These are phyloP conservation scores for Antrodiella citrinella DNA, from an alignment of 768 basidiomycete genomes.

Conservation along the genomic window DNA sequence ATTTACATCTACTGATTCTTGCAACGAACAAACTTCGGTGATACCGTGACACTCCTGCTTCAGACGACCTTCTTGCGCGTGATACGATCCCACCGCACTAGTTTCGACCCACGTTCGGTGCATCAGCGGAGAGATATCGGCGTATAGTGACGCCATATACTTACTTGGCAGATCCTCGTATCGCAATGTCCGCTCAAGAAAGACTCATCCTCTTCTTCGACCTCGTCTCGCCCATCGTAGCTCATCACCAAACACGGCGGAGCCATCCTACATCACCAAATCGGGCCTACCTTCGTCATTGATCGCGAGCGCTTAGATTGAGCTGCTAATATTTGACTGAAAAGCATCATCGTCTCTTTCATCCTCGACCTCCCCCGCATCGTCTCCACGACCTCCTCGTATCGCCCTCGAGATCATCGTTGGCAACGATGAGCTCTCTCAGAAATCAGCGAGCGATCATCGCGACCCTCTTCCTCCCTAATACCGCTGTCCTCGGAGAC, in stretches of 20 bases:
- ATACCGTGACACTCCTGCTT: not conserved
- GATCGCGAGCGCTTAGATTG: not conserved
- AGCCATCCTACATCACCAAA: constrained; percentile 1
- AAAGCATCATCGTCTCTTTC: not conserved
- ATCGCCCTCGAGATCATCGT: constrained; percentile 12
- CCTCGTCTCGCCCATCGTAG: no score
- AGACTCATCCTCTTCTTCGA: no score
- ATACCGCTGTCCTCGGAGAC: constrained; percentile 57
- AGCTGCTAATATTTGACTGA: not conserved
- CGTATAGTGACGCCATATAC: no score
- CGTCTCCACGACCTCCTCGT: constrained; percentile 1
- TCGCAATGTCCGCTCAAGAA: no score
- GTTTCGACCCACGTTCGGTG: not conserved
- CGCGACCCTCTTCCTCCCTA: constrained; percentile 80
- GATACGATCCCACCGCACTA: no score
- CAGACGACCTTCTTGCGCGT: no score
- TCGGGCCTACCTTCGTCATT: constrained; percentile 1
- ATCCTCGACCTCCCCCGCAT: constrained; percentile 1
- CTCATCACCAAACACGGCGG: no score
- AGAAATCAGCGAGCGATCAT: constrained; percentile 69
- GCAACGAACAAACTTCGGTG: not conserved
- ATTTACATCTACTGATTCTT: not conserved
- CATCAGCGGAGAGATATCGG: not conserved
- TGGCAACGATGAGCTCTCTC: constrained; percentile 53
- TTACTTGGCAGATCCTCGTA: no score